Evolutionary conservation across 176 grass and related monocot genomes (phyloP).

Genomic region (Melocanna baccifera): DNA sequence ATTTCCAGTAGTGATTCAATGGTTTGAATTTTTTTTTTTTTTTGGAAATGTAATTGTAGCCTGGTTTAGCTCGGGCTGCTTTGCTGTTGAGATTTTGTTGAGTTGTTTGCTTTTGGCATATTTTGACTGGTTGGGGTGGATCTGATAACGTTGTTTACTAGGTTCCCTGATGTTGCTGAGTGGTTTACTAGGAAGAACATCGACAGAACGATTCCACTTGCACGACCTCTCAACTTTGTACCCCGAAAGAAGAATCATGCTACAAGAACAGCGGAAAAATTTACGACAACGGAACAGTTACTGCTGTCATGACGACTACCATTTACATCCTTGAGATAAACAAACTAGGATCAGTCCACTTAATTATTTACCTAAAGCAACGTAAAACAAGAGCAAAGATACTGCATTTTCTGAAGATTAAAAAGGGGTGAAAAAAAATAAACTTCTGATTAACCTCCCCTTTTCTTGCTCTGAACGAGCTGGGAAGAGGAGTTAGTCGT

Average conservation of each 20-base stretch:
- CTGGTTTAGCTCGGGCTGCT: too few species aligned
- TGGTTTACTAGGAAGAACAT: too few species aligned
- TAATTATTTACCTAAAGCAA: slow-evolving; percentile 50
- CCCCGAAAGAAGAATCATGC: not conserved
- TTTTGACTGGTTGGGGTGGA: too few species aligned
- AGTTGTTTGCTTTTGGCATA: too few species aligned
- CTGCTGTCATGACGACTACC: slow-evolving; percentile 25
- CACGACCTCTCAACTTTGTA: not conserved
- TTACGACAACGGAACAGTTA: slow-evolving; percentile 4
- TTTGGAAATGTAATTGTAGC: too few species aligned
- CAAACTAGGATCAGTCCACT: slow-evolving; percentile 38
- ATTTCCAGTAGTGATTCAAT: too few species aligned
- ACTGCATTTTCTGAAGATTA: slow-evolving; percentile 31
- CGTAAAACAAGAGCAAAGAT: slow-evolving; percentile 16
- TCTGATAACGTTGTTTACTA: too few species aligned
- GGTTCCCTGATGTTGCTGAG: too few species aligned
- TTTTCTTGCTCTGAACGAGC: not conserved
- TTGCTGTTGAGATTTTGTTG: too few species aligned
- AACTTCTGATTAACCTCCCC: not conserved
- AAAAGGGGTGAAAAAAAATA: slow-evolving; percentile 1
- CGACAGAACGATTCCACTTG: too few species aligned
- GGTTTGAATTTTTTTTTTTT: too few species aligned
- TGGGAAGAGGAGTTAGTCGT: slow-evolving; percentile 23
- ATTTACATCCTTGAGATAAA: slow-evolving; percentile 43
- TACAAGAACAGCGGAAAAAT: not conserved